These are phyloP conservation scores for Epicoccum sorghinum DNA, from an alignment of 2,329 filamentous ascomycete species.

Conservation along the genomic window DNA sequence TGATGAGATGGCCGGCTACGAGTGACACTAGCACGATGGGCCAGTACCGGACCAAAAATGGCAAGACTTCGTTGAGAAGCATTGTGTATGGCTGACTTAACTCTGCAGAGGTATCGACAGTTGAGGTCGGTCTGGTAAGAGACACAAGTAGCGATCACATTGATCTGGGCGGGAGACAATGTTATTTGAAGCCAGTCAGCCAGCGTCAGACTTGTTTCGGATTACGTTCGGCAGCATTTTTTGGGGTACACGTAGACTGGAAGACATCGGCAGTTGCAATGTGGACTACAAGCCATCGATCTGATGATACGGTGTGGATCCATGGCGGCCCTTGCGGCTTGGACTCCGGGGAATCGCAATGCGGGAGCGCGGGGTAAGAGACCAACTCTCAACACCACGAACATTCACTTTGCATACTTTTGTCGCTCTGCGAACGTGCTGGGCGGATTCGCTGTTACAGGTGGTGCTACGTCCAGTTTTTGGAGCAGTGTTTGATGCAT, in stretches of 20 bases:
- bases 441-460: too few relatives aligned
- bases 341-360: neutral
- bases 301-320: slow-evolving; percentile 5
- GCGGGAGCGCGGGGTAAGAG: slow-evolving; percentile 7
- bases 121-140: neutral
- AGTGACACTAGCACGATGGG: slow-evolving; percentile 44
- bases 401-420: neutral
- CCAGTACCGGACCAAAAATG: slow-evolving; percentile 50
- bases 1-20: slow-evolving; percentile 45
- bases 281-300: neutral
- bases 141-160: neutral
- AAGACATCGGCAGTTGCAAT: slow-evolving; percentile 17
- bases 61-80: slow-evolving; percentile 45
- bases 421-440: neutral
- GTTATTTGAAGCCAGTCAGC: slow-evolving; percentile 5
- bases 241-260: neutral
- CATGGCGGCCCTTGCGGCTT: neutral
- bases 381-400: slow-evolving; percentile 2
- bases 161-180: neutral
- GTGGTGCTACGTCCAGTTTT: too few relatives aligned
- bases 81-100: slow-evolving; percentile 25
- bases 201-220: neutral
- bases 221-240: neutral
- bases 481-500: too few relatives aligned
- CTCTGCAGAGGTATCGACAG: neutral